Conservation (phyloP, 1,284 basidiomycete genomes). For the Ceratobasidium sp. region DNA sequence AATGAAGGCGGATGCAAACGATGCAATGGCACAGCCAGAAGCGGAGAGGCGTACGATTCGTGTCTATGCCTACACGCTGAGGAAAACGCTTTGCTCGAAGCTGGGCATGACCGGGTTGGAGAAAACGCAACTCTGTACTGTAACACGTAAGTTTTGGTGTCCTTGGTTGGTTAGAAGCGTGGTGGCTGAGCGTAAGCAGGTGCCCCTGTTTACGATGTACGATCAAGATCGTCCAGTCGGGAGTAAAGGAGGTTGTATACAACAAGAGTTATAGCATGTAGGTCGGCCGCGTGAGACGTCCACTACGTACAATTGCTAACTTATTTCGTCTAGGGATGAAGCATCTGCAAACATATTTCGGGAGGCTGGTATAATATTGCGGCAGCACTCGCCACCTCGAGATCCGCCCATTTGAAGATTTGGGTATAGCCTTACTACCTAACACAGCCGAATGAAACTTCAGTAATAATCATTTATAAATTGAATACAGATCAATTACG, state of each 20-base stretch:
- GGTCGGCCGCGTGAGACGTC: conserved; percentile 53
- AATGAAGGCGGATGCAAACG: conserved; percentile 87
- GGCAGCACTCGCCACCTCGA: conserved; percentile 67
- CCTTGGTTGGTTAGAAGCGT: conserved; percentile 26
- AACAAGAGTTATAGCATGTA: conserved; percentile 96
- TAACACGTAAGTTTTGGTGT: conserved; percentile 65
- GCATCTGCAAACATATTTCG: conserved; percentile 81
- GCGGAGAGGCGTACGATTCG: conserved; percentile 74
- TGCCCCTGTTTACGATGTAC: conserved; percentile 97
- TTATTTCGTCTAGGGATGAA: conserved; percentile 70
- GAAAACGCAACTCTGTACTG: conserved; percentile 91
- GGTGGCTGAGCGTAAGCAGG: background rate
- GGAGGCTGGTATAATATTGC: conserved; percentile 82
- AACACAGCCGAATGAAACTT: background rate
- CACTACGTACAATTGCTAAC: conserved; percentile 21
- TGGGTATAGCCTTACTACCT: background rate
- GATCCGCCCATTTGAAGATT: conserved; percentile 24
- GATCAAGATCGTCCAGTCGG: conserved; percentile 96
- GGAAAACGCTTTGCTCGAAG: conserved; percentile 96
- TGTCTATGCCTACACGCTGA: conserved; percentile 98
- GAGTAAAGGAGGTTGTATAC: conserved; percentile 94
- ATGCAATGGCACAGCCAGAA: conserved; percentile 75
- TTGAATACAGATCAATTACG: too few relatives aligned
- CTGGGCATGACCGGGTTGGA: conserved; percentile 87
- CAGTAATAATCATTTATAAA: background rate